Evolutionary conservation across 2,329 filamentous ascomycete genomes (phyloP), one percentile per base, ranked within the genome.

Genomic region (Colletotrichum neosansevieriae): DNA sequence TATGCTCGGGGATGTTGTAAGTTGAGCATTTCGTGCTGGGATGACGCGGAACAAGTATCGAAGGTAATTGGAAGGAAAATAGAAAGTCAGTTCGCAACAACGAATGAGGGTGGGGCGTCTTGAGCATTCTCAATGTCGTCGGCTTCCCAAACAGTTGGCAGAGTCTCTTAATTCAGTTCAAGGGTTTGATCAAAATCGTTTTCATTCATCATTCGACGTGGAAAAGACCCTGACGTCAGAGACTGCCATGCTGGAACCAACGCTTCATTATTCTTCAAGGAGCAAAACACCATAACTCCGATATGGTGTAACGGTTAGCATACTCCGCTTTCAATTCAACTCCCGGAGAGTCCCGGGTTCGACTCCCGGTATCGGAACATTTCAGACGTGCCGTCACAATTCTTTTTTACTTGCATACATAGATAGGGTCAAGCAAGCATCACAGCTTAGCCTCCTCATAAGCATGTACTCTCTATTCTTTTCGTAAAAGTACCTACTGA

Each of bases 281-380:
- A 4, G 13, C n/a, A n/a, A n/a, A n/a, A n/a, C n/a, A n/a, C n/a
- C n/a, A 1, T 24, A 61, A 19, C 24, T 64, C 62, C 62, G 45
- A 9, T 45, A 59, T 64, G 36, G 62, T 58, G 62, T 64, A 64
- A 38, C 19, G 62, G 62, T 64, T 59, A 64, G 49, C 62, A 58
- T 64, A 64, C 62, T 64, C 62, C 62, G 62, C 62, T 64, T 64
- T 64, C 62, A 63, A 9, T n/a, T n/a, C 29, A 49, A 21, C 51
- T 17, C 10, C 62, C 62, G 62, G 62, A 64, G 62, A 64, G 62
- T 45, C 38, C 62, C 62, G 62, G 29, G 62, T 64, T 59, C 62
- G 62, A 64, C 32, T 59, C 62, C 29, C 54, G 62, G 54, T 59
- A 45, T 34, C 45, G 54, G 62, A 64, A 64, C 4, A 29, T 5